Conservation (phyloP, 345 rosid genomes). For the Citrus sp. region DNA sequence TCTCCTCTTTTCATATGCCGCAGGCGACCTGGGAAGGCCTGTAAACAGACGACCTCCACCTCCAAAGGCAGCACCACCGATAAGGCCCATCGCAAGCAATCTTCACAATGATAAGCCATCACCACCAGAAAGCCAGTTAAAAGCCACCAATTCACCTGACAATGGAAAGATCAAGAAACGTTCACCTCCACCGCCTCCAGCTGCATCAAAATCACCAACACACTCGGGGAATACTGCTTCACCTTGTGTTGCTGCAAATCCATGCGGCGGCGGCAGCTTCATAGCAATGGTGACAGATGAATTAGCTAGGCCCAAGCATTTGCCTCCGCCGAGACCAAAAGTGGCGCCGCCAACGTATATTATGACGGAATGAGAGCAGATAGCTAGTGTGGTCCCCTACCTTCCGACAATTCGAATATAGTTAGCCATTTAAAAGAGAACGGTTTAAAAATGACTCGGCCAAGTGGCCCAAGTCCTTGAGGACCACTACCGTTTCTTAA, state of each 20-base stretch:
- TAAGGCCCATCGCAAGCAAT: neutral
- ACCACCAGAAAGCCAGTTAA: neutral
- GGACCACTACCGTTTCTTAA: neutral
- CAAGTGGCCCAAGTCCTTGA: too few relatives aligned
- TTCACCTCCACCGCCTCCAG: neutral
- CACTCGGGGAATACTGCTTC: neutral
- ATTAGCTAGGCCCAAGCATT: neutral
- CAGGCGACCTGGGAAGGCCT: neutral
- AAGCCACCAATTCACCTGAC: neutral
- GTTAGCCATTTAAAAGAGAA: too few relatives aligned
- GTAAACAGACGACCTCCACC: neutral
- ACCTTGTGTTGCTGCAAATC: neutral
- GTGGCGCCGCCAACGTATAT: neutral
- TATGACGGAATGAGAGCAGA: neutral
- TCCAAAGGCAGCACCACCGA: neutral
- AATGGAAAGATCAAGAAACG: neutral
- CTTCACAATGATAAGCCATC: neutral
- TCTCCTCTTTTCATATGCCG: too few relatives aligned
- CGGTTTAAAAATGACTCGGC: too few relatives aligned
- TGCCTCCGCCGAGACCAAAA: neutral
- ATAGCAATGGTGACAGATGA: neutral
- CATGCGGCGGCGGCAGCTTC: neutral
- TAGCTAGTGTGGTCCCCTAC: too few relatives aligned
- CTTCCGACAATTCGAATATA: too few relatives aligned
- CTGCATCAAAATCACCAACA: neutral